Conservation (phyloP, 2,329 filamentous ascomycete species). For the Epicoccum sorghinum region DNA sequence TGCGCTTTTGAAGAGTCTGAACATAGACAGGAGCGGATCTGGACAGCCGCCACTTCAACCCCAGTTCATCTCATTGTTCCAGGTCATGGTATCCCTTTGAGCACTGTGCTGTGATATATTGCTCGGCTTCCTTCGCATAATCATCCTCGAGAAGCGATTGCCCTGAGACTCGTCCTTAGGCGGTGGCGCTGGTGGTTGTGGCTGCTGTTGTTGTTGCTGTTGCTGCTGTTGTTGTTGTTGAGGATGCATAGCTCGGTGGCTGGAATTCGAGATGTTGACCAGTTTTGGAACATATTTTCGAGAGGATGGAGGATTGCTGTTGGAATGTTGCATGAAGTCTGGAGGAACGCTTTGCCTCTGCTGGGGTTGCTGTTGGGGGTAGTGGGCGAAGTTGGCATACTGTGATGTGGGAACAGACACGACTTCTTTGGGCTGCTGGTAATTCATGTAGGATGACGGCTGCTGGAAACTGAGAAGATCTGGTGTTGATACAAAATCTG, state of each 20-base stretch:
- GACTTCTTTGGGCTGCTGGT: constrained; percentile 40
- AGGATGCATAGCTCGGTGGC: constrained; percentile 32
- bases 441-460: constrained; percentile 39
- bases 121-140: constrained; percentile 44
- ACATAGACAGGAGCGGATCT: background rate
- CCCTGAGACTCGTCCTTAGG: constrained; percentile 43
- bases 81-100: constrained; percentile 40
- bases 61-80: constrained; percentile 46
- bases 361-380: constrained; percentile 18
- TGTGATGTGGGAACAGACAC: constrained; percentile 43
- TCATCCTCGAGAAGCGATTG: constrained; percentile 44
- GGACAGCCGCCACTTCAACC: constrained; percentile 25
- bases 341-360: constrained; percentile 44
- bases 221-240: constrained; percentile 29
- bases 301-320: constrained; percentile 28
- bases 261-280: constrained; percentile 41
- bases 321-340: constrained; percentile 40
- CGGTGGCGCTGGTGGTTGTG: constrained; percentile 43
- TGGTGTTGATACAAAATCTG: constrained; percentile 44
- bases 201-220: constrained; percentile 24
- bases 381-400: constrained; percentile 42
- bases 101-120: constrained; percentile 47
- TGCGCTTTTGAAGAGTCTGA: background rate
- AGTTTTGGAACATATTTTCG: constrained; percentile 44
- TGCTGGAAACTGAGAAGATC: constrained; percentile 44